Evolutionary conservation across 768 basidiomycete genomes (phyloP).

Genomic region (Tricholoma terreum): DNA sequence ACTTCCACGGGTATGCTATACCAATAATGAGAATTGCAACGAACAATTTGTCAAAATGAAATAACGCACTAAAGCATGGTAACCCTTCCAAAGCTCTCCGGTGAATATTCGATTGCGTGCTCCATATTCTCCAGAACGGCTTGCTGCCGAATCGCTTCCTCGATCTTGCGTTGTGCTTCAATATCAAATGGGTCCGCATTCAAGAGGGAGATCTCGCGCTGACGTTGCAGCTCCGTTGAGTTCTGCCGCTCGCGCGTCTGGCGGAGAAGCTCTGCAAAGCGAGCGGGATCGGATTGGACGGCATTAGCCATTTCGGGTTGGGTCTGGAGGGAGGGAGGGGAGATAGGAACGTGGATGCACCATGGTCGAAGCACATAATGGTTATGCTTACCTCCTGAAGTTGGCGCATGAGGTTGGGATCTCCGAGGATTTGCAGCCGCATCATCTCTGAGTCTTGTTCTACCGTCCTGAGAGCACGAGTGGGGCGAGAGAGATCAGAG

Average conservation of each 20-base stretch:
- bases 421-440: slow-evolving; percentile 81
- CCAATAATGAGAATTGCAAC: not conserved
- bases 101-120: slow-evolving; percentile 91
- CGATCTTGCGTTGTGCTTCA: slow-evolving; percentile 90
- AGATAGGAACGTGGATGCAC: not conserved
- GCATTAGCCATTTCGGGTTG: slow-evolving; percentile 84
- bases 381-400: slow-evolving; percentile 54
- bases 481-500: not conserved
- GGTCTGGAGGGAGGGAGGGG: too few species aligned
- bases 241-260: slow-evolving; percentile 56
- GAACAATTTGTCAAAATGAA: not conserved
- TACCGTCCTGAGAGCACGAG: slow-evolving; percentile 44
- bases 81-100: slow-evolving; percentile 91
- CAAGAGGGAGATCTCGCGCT: slow-evolving; percentile 62
- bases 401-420: slow-evolving; percentile 76
- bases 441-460: slow-evolving; percentile 88
- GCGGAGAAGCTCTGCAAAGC: slow-evolving; percentile 72
- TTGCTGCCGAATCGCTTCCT: slow-evolving; percentile 88
- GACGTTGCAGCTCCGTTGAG: slow-evolving; percentile 51
- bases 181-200: slow-evolving; percentile 90
- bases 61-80: slow-evolving; percentile 90
- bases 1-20: slow-evolving; percentile 86
- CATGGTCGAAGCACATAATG: not conserved
- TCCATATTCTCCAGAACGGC: slow-evolving; percentile 90
- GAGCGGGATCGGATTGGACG: slow-evolving; percentile 59